Conservation (phyloP, 805 yeast species). For the Candida pseudofarinosa region DNA sequence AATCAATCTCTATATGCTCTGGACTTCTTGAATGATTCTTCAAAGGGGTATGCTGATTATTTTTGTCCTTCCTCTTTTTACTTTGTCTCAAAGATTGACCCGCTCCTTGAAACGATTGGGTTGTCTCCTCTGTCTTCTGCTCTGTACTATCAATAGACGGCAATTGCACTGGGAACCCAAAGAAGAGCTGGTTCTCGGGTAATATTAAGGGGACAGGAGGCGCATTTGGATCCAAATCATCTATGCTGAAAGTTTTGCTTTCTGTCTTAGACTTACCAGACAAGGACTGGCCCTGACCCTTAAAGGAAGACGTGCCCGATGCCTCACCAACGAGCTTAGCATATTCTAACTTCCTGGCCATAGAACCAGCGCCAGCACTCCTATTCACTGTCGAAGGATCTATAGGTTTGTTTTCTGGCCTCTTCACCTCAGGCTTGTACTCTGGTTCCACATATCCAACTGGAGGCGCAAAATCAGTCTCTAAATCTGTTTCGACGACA, state of each 20-base stretch:
- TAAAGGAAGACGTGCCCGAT: constrained; percentile 29
- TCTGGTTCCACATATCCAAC: constrained; percentile 97
- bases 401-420: constrained; percentile 30
- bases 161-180: constrained; percentile 79
- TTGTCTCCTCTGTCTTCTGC: constrained; percentile 28
- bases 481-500: constrained; percentile 94
- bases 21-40: constrained; percentile 68
- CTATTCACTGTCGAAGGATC: constrained; percentile 31
- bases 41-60: constrained; percentile 44
- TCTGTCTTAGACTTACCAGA: constrained; percentile 52
- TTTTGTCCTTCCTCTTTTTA: constrained; percentile 63
- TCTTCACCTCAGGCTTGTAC: constrained; percentile 39
- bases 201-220: constrained; percentile 68
- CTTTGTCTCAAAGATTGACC: constrained; percentile 76
- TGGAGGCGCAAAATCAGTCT: constrained; percentile 98
- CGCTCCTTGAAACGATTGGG: constrained; percentile 49
- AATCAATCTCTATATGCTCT: constrained; percentile 78
- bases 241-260: constrained; percentile 24
- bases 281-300: constrained; percentile 66
- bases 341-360: constrained; percentile 73
- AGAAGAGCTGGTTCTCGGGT: constrained; percentile 84
- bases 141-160: constrained; percentile 30
- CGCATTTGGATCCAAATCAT: constrained; percentile 49
- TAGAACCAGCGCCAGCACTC: constrained; percentile 55
- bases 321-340: constrained; percentile 51